Base-by-base conservation (phyloP, 2,329 filamentous ascomycete species). In the Xenoacremonium recifei region DNA sequence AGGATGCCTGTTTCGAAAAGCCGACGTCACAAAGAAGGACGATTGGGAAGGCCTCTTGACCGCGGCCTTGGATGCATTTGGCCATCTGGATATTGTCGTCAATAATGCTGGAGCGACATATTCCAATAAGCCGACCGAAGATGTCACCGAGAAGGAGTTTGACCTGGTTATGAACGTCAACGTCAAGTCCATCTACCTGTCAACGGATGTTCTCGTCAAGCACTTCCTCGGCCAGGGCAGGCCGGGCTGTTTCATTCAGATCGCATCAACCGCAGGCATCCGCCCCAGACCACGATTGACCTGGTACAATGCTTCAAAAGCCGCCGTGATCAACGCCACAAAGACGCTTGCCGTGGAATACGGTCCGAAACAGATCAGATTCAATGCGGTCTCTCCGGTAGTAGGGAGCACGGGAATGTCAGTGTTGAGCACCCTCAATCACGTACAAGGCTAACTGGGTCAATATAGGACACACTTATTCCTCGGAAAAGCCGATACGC, bases 301-400 rank as follows among this genome's bases (percentile, higher is more conserved):
- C 2, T 87, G 83, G 82, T 87, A 87, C 55, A 86, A 85, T 55
- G 80, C 82, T 1, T 79, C 76, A 32, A 87, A 87, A 59, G 82
- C 77, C 0, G 83, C 83, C 1, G 76, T 84, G 10, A 75, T 76
- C 51, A 84, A 76, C 36, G 79, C 78, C 29, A 73, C 70, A 1
- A 76, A 76, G 61, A 59, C 64, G 2, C 63, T 91, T 50, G 87
- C 85, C 1, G 81, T 85, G 2, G 86, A 90, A 61, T 90, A 85
- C 53, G 87, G 82, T 1, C 75, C 79, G 0, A 76, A 86, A 40
- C 76, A 87, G 51, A 87, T 91, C 49, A 77, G 85, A 1, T 83
- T 90, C 55, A 89, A 89, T 49, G 76, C 79, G 2, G 79, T 90
- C 12, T 86, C 82, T 35, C 85, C 85, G 0, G 74, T 88, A 0